phyloP scores from a whole-genome alignment of 805 yeast species.

The Wickerhamiella bombiphila region DNA sequence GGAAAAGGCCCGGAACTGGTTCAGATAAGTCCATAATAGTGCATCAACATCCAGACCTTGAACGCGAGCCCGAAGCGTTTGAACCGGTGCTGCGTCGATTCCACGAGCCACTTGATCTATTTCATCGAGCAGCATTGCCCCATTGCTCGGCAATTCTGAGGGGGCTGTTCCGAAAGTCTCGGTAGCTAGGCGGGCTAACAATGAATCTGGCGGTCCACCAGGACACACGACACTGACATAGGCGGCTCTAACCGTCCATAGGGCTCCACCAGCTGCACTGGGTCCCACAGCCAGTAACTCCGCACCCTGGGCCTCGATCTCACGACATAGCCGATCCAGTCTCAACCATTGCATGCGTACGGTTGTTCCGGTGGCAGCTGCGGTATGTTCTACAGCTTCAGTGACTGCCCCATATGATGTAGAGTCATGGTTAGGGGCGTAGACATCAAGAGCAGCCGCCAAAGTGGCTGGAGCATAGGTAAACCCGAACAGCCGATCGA shows the following conservation, averaged over 20 bases:
- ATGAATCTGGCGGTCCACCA: neutral
- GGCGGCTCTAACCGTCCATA: slow-evolving; percentile 9
- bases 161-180: neutral
- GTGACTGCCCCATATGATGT: neutral
- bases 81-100: neutral
- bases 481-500: slow-evolving; percentile 3
- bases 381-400: slow-evolving; percentile 2
- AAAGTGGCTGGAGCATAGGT: neutral
- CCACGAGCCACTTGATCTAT: neutral
- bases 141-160: neutral
- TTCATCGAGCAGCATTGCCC: neutral
- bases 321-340: slow-evolving; percentile 58
- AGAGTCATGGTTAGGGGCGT: slow-evolving; percentile 4
- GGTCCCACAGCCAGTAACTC: slow-evolving; percentile 44
- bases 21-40: neutral
- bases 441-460: slow-evolving; percentile 1
- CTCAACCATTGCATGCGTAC: slow-evolving; percentile 48
- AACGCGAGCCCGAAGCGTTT: neutral
- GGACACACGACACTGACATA: neutral
- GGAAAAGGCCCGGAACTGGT: neutral
- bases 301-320: slow-evolving; percentile 42
- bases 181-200: neutral
- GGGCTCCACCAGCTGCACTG: neutral
- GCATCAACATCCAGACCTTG: neutral
- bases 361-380: slow-evolving; percentile 11